These are phyloP conservation scores for Marasmius fiardii DNA, from an alignment of 1,284 basidiomycete genomes.

Conservation along the genomic window DNA sequence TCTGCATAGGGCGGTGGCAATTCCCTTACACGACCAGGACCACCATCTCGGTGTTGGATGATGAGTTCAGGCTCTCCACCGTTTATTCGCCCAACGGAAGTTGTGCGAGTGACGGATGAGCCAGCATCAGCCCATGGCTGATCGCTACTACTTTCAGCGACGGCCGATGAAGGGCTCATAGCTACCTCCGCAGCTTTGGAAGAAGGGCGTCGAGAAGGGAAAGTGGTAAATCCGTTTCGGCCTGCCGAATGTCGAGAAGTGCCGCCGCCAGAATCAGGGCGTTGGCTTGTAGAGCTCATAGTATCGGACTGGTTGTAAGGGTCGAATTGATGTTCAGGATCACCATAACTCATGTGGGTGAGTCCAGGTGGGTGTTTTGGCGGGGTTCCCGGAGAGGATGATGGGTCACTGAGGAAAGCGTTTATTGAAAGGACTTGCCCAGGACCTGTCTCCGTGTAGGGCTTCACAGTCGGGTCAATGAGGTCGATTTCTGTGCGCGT, in stretches of 20 bases:
- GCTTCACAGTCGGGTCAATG: not conserved
- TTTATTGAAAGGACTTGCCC: constrained; percentile 8
- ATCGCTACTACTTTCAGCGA: not conserved
- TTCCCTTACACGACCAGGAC: constrained; percentile 11
- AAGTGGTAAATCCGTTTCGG: constrained; percentile 18
- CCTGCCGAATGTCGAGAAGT: not conserved
- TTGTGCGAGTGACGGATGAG: not conserved
- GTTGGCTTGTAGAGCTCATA: not conserved
- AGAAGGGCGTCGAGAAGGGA: constrained; percentile 17
- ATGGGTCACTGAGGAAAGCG: constrained; percentile 1
- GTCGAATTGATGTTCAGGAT: not conserved
- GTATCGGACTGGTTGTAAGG: not conserved
- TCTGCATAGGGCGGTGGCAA: constrained; percentile 14
- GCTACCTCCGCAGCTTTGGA: constrained; percentile 7
- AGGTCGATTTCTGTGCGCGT: not conserved
- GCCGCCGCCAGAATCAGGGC: constrained; percentile 1
- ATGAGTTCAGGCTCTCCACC: constrained; percentile 8
- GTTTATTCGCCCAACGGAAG: not conserved
- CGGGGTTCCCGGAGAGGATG: not conserved
- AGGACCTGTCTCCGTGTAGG: constrained; percentile 3
- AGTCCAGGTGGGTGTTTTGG: not conserved
- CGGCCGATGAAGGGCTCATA: not conserved
- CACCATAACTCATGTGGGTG: not conserved
- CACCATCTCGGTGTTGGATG: constrained; percentile 13
- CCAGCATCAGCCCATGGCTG: not conserved